Evolutionary conservation across 495 filamentous ascomycete species (phyloP), one percentile per base, ranked within the genome.

Genomic region (Letharia columbiana): DNA sequence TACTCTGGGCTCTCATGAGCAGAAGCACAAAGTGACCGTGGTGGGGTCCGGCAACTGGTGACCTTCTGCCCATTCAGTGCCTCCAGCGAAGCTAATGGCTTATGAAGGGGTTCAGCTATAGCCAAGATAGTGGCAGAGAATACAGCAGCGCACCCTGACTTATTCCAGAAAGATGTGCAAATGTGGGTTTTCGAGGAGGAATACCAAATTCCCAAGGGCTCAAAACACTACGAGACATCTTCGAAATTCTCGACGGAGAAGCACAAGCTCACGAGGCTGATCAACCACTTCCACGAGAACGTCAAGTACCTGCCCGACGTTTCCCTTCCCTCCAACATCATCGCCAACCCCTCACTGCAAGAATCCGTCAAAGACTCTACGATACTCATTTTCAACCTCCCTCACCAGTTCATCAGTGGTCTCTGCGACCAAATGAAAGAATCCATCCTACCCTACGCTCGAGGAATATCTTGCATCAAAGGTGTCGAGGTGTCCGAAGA

Each of bases 161-260:
- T 96, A 57, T 99, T 98, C 74, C 87, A 97, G 68, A 77, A 86
- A 70, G 84, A 91, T 63, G 92, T 99, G 49, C 90, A 93, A 77
- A 98, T 99, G 93, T 98, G 91, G 91, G 93, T 96, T 72, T 94
- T 85, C 68, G 90, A 96, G 78, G 92, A 96, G 77, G 86, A 92
- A 59, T 86, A 92, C 50, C 84, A 84, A 61, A 78, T 95, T 62
- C 77, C 89, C n/a, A 80, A 86, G 71, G 77, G 77, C 57, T 88
- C 85, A 13, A 79, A 78, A 50, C 78, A 88, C 77, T 86, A 87
- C 75, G 76, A 87, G 66, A 68, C 83, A 59, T 74, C 77, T 40
- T 81, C 82, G 28, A 77, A 82, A 39, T 74, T 83, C 44, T 79
- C 78, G 66, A 81, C 84, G 65, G 79, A 84, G 59, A 84, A 87